Conservation (phyloP, 768 basidiomycete species). For the Lactarius sp. region DNA sequence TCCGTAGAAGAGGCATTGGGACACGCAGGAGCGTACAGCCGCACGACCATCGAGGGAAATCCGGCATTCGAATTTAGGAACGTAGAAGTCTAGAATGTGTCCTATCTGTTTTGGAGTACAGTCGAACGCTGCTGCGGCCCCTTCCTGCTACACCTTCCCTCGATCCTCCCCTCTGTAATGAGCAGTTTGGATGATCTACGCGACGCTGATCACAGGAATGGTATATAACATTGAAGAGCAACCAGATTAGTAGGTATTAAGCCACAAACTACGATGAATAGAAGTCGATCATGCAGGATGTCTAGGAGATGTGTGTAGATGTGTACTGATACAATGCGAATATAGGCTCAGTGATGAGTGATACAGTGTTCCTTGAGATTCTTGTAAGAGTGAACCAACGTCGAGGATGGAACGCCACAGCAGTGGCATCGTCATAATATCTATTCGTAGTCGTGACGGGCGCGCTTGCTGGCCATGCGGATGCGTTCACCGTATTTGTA, state of each 20-base stretch:
- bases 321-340: background rate
- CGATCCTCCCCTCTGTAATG: background rate
- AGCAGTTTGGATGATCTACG: no score
- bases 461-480: conserved; percentile 21
- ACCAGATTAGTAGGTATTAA: background rate
- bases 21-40: conserved; percentile 48
- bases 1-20: conserved; percentile 63
- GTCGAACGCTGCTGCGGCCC: background rate
- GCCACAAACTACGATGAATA: background rate
- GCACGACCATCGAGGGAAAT: conserved; percentile 69
- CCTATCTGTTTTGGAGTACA: background rate
- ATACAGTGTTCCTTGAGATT: background rate
- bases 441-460: conserved; percentile 24
- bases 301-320: background rate
- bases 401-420: background rate
- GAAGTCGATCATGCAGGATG: background rate
- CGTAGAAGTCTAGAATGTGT: conserved; percentile 32
- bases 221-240: background rate
- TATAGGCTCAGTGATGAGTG: background rate
- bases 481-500: conserved; percentile 22
- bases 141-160: background rate
- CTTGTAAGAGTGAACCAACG: background rate
- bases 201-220: background rate
- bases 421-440: background rate
- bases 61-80: conserved; percentile 89